These are phyloP conservation scores for Leccinum sublutescens DNA, from an alignment of 768 basidiomycete species.

Conservation along the genomic window DNA sequence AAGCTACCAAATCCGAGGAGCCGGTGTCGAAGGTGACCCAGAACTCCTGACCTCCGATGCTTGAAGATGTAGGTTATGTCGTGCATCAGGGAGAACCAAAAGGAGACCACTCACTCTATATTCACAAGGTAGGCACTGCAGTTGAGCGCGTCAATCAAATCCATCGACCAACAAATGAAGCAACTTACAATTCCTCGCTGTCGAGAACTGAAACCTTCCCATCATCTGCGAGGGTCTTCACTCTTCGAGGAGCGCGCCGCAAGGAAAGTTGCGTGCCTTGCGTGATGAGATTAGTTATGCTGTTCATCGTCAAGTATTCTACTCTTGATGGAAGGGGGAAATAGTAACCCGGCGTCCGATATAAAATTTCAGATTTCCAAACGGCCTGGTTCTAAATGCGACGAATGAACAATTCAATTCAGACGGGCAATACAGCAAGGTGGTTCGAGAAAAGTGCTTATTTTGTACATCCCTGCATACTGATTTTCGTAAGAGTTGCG, in stretches of 20 bases:
- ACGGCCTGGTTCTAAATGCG: constrained; percentile 15
- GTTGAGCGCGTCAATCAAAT: not conserved
- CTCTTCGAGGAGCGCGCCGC: constrained; percentile 22
- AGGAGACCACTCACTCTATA: constrained; percentile 28
- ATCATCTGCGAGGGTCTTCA: constrained; percentile 17
- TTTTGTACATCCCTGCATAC: constrained; percentile 2
- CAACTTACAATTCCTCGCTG: constrained; percentile 36
- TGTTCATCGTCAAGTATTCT: constrained; percentile 14
- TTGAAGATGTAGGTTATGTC: constrained; percentile 17
- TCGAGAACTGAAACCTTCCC: constrained; percentile 27
- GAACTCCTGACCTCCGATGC: constrained; percentile 44
- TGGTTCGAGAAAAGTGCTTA: not conserved
- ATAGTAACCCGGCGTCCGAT: not conserved
- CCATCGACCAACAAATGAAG: not conserved
- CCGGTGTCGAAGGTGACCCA: constrained; percentile 54
- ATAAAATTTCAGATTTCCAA: not conserved
- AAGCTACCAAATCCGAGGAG: constrained; percentile 51
- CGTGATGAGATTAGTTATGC: constrained; percentile 14
- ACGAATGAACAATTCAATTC: constrained; percentile 8
- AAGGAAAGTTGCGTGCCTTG: constrained; percentile 24
- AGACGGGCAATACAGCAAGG: not conserved
- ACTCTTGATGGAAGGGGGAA: not conserved
- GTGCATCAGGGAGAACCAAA: not conserved
- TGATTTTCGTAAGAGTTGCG: not conserved
- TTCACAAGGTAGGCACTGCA: constrained; percentile 42